Evolutionary conservation across 1,284 basidiomycete species (phyloP), one percentile per base, ranked within the genome.

Genomic region (Marasmius tenuissimus): DNA sequence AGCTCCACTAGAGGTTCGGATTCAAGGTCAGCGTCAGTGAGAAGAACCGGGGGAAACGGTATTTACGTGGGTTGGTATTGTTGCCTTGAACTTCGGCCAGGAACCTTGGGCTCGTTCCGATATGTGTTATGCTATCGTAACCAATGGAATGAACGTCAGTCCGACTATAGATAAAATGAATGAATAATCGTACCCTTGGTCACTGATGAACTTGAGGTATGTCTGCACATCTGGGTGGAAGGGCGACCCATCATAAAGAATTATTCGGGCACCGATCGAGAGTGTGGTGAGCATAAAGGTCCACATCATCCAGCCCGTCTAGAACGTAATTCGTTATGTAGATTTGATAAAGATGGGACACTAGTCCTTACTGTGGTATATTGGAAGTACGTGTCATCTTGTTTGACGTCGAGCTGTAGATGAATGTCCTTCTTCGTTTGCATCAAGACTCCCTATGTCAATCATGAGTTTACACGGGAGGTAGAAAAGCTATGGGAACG

Each of bases 241-340:
- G 1, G 88, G 87, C 2, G 88, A 91, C 33, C 88, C 88, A 60
- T 91, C 88, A 61, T 89, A 90, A 12, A 86, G 67, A 58, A 91
- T 75, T 57, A 87, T 70, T 12, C 82, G 83, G 35, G 77, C 71
- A 2, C 88, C 88, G 61, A 75, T 75, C 3, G 85, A 74, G 18
- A 90, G 77, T 16, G 77, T 81, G 4, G 62, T 37, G 8, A 63
- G 35, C 62, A 63, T 63, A 16, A 63, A 63, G 10, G 81, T 84
- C 87, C 88, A 90, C 88, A 91, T 88, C 87, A 91, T 89, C 88
- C 88, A 91, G 27, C 82, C 88, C 9, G 87, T 88, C 87, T 89
- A 59, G 11, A 48, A 10, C 10, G 8, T 10, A 39, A 33, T 45
- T 1, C 9, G 50, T 10, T 40, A 12, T 51, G 8, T 35, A 56